These are phyloP conservation scores for Colletotrichum sp. DNA, from an alignment of 2,329 filamentous ascomycete species.

Conservation along the genomic window DNA sequence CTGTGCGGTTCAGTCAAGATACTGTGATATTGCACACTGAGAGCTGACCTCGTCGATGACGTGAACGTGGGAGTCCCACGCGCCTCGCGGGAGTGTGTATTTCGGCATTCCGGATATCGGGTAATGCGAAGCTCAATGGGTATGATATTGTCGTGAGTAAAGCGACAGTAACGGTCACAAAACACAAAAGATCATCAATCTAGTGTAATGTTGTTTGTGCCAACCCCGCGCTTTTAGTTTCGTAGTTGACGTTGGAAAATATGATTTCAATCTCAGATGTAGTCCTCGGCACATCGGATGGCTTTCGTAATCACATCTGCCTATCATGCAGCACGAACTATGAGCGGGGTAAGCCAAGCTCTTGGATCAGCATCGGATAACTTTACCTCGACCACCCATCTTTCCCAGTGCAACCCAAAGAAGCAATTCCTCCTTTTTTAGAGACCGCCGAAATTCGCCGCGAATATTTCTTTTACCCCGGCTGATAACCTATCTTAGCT, in stretches of 20 bases:
- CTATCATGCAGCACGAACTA: neutral
- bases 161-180: neutral
- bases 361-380: neutral
- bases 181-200: neutral
- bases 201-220: neutral
- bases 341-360: neutral
- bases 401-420: neutral
- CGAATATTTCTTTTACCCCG: neutral
- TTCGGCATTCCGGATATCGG: neutral
- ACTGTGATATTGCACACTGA: neutral
- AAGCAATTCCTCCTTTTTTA: neutral
- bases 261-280: neutral
- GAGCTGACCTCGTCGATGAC: neutral
- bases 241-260: neutral
- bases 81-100: neutral
- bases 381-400: neutral
- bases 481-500: fast-evolving
- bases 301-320: neutral
- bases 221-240: fast-evolving
- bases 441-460: neutral
- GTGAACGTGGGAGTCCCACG: neutral
- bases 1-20: neutral
- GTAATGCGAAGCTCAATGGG: neutral
- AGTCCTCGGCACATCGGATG: neutral
- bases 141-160: neutral